Base-by-base conservation (phyloP, 2,329 filamentous ascomycete species). In the Verticillium longisporum region DNA sequence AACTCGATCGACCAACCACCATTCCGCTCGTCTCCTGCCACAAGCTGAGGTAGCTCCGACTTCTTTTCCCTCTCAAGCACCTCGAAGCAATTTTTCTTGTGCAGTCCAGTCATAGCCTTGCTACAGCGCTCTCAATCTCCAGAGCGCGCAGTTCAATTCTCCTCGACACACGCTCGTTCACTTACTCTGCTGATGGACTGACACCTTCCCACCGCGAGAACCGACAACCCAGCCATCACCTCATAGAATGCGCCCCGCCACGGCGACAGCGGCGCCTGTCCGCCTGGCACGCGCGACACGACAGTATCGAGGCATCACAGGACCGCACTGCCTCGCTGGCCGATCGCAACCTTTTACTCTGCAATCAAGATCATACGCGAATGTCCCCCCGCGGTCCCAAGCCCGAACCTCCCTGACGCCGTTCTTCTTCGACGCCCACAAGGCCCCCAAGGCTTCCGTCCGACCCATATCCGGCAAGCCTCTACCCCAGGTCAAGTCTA, bases 381-480 rank as follows among this genome's bases (percentile, higher is more conserved):
- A 21, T 18, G n/a, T 50, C n/a, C 45, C 45, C n/a, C 45, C 45
- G 18, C 45, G 45, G 21, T 60, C 62, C 57, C 63, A 64, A 55
- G 61, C 50, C 21, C 62, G 63, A 13, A 56, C 62, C 33, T 64
- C 61, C 55, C 50, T 66, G 13, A 50, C 63, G 45, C 58, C 63
- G 57, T 50, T 58, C 57, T 65, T 64, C 64, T 63, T 65, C 56
- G 56, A 58, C 31, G 60, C 60, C 2, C 60, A 60, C 11, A 36
- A 45, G 21, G 45, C 59, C 59, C 59, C 58, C 7, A 62, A 62
- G 32, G 18, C 69, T 61, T 66, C 72, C 59, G 62, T 69, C 32
- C 78, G 80, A 62, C 68, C 70, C 6, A 68, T 86, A 18, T 86
- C 83, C 0, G 83, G 83, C 31, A 80, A 76, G 67, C 79, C 83